Evolutionary conservation across 768 basidiomycete genomes (phyloP).

Genomic region (Phlebiopsis gigantea): DNA sequence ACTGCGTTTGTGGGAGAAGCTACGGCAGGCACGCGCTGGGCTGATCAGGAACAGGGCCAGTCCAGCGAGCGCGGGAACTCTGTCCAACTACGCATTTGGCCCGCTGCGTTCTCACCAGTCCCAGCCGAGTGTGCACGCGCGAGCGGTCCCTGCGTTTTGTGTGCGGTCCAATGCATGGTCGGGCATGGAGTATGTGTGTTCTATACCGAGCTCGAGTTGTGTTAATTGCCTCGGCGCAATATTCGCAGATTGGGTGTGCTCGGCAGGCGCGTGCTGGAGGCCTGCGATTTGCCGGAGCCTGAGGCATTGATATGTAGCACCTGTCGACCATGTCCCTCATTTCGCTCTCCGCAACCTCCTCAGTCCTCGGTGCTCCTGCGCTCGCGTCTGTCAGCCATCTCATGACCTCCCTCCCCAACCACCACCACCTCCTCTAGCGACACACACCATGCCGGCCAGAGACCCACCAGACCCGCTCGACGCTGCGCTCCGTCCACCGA

Average conservation of each 20-base stretch:
- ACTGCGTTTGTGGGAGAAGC: not conserved
- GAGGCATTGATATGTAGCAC: conserved; percentile 14
- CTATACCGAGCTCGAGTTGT: not conserved
- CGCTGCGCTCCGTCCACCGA: conserved; percentile 57
- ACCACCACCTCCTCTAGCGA: not conserved
- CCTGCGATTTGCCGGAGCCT: conserved; percentile 12
- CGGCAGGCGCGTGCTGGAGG: not conserved
- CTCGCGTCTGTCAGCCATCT: too few relatives aligned
- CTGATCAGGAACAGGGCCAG: conserved; percentile 10
- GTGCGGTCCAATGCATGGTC: not conserved
- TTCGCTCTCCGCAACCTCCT: conserved; percentile 11
- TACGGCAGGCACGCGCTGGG: not conserved
- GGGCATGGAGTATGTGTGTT: not conserved
- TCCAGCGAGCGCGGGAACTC: conserved; percentile 1
- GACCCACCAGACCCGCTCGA: conserved; percentile 54
- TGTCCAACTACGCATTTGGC: conserved; percentile 1
- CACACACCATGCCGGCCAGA: conserved; percentile 21
- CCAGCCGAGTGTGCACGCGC: not conserved
- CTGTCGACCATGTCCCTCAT: conserved; percentile 10
- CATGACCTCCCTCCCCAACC: not conserved
- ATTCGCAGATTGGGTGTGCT: not conserved
- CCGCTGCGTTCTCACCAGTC: not conserved
- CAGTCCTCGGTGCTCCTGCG: not conserved
- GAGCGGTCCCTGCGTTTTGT: not conserved
- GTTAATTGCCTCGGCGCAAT: not conserved